These are phyloP conservation scores for Angophora floribunda DNA, from an alignment of 345 rosid species.

Conservation along the genomic window DNA sequence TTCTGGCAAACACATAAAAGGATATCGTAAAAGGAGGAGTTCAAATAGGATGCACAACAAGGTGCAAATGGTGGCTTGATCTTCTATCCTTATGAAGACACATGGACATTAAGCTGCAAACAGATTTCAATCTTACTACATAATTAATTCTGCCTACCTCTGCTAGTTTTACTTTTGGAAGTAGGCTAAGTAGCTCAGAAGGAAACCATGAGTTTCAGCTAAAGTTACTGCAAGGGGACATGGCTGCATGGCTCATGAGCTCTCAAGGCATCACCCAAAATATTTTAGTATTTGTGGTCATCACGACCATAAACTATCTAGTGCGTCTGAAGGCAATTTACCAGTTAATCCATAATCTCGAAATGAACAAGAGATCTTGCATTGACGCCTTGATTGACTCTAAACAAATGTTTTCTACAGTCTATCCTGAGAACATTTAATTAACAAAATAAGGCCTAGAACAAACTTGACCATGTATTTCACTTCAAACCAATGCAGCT, in stretches of 20 bases:
- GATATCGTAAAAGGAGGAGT: background rate
- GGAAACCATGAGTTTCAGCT: background rate
- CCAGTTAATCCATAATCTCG: background rate
- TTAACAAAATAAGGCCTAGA: background rate
- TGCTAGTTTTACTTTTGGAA: background rate
- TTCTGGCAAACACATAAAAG: background rate
- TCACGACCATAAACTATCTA: background rate
- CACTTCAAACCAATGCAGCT: background rate
- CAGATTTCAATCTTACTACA: background rate
- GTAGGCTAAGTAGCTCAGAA: background rate
- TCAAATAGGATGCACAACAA: background rate
- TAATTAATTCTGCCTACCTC: background rate
- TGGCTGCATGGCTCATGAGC: background rate
- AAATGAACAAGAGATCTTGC: background rate
- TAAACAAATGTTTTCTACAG: background rate
- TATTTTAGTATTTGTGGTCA: background rate
- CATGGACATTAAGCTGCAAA: background rate
- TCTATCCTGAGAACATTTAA: background rate
- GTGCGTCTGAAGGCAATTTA: background rate
- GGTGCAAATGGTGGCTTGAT: background rate
- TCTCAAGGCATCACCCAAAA: background rate
- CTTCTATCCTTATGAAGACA: background rate
- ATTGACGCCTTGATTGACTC: rapidly evolving
- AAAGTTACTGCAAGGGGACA: background rate
- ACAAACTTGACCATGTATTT: background rate